Base-by-base conservation (phyloP, 2,329 filamentous ascomycete genomes). In the Chaetomium strumarium region DNA sequence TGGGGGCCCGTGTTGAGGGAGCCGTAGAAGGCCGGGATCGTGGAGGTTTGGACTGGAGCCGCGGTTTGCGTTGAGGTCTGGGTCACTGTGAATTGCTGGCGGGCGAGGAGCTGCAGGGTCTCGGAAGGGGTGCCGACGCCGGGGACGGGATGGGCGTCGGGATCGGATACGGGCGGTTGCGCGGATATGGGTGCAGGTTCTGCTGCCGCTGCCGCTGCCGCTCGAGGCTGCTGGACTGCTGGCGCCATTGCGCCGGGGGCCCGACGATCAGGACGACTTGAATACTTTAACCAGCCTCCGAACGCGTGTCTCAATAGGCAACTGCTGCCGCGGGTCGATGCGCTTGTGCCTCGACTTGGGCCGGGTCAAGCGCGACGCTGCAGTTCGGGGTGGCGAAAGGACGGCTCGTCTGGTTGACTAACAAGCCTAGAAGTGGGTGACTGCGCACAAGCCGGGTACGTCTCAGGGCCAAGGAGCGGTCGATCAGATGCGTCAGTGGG, bases 11-110 rank as follows among this genome's bases (percentile, higher is more conserved):
- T 51, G 41, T 57, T 16, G 17, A 64, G 58, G n/a, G 53, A 36
- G 29, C 61, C 64, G 58, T 70, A 70, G 30, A 54, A 52, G 37
- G 62, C 58, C 2, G 67, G 67, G 30, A 69, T 60, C 5, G 65
- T 65, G 19, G 60, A 55, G 2, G 64, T 62, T 2, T 56, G 63
- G 20, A 43, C 24, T 24, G 38, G 52, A 17, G 42, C 33, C 7
- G 43, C 29, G 9, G 38, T 20, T 10, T 34, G 33, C 33, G 33
- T 34, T 34, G 33, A 12, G 4, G 33, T 11, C 13, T 34, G 33
- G 3, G 33, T 24, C 24, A 11, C 16, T 36, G 31, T 20, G 56
- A 42, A 24, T 16, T 52, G 53, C 13, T 58, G 60, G 17, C 60
- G 57, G 2, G 51, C 40, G 45, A 60, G 44, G 29, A 56, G 51